Evolutionary conservation across 2,329 filamentous ascomycete genomes (phyloP).

Genomic region (Colletotrichum sp.): DNA sequence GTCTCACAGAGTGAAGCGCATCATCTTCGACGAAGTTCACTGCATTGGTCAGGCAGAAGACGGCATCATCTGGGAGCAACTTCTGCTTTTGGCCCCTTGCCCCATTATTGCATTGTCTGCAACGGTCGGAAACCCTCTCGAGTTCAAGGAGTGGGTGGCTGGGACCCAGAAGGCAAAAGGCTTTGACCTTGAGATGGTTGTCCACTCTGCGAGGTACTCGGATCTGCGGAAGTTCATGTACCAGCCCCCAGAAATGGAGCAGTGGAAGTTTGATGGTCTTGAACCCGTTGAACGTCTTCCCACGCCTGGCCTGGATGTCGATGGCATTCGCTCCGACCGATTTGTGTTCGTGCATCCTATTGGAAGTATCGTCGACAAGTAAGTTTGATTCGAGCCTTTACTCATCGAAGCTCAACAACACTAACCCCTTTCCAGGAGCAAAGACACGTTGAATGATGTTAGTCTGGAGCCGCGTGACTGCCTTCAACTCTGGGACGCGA

Average conservation of each 20-base stretch:
- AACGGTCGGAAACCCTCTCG: constrained; percentile 76
- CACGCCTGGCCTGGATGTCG: constrained; percentile 50
- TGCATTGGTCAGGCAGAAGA: constrained; percentile 80
- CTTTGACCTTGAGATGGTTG: constrained; percentile 69
- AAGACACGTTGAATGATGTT: constrained; percentile 71
- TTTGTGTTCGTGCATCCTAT: constrained; percentile 72
- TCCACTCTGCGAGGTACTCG: constrained; percentile 74
- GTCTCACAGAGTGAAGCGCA: constrained; percentile 72
- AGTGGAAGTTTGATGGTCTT: constrained; percentile 58
- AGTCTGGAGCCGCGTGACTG: constrained; percentile 76
- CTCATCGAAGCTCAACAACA: background rate
- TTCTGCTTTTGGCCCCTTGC: constrained; percentile 75
- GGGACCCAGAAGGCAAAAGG: constrained; percentile 69
- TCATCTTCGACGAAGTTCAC: constrained; percentile 85
- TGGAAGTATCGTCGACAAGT: constrained; percentile 63
- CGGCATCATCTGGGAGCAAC: constrained; percentile 68
- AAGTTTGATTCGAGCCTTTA: constrained; percentile 9
- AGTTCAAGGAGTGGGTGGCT: constrained; percentile 73
- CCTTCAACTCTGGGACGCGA: constrained; percentile 66
- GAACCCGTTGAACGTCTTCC: constrained; percentile 43
- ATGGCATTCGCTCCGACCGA: constrained; percentile 44
- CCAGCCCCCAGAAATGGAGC: constrained; percentile 38
- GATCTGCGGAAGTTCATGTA: constrained; percentile 80
- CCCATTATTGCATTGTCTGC: constrained; percentile 82
- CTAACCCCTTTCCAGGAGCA: constrained; percentile 38